Conservation (phyloP, 108 stramenopile species). For the Poteriospumella lacustris region DNA sequence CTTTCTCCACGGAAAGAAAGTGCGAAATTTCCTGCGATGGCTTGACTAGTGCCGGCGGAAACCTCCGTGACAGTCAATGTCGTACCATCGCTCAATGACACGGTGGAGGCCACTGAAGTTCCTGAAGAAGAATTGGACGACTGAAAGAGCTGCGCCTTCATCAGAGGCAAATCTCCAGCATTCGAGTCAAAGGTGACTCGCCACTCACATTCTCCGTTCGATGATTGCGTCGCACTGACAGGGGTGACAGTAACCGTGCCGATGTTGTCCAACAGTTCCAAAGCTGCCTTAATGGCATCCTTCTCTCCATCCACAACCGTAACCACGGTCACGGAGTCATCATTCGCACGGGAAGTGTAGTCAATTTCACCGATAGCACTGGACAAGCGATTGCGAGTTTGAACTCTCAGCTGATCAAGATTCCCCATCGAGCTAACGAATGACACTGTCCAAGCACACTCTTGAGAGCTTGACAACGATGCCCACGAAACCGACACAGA, state of each 20-base stretch:
- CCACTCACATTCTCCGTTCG: slow-evolving; percentile 59
- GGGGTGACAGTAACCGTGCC: slow-evolving; percentile 63
- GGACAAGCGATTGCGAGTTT: neutral
- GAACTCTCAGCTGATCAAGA: slow-evolving; percentile 30
- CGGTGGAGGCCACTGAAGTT: neutral
- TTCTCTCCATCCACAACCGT: slow-evolving; percentile 32
- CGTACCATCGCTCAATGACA: neutral
- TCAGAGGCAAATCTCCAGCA: slow-evolving; percentile 55
- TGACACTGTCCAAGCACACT: slow-evolving; percentile 62
- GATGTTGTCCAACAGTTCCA: slow-evolving; percentile 61
- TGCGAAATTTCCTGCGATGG: slow-evolving; percentile 63
- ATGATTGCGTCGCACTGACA: slow-evolving; percentile 27
- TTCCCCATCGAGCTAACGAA: slow-evolving; percentile 58
- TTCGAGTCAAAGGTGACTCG: slow-evolving; percentile 66
- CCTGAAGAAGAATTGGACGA: neutral
- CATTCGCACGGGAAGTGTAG: slow-evolving; percentile 23
- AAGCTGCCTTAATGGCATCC: slow-evolving; percentile 65
- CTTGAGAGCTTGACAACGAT: slow-evolving; percentile 45
- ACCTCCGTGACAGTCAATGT: slow-evolving; percentile 5
- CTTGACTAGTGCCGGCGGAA: slow-evolving; percentile 28
- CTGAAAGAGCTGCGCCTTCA: slow-evolving; percentile 33
- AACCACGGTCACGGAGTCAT: slow-evolving; percentile 41
- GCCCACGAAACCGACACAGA: slow-evolving; percentile 57
- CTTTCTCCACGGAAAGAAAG: slow-evolving; percentile 60
- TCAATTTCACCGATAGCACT: neutral